Conservation (phyloP, 768 basidiomycete species). For the Postia placenta region DNA sequence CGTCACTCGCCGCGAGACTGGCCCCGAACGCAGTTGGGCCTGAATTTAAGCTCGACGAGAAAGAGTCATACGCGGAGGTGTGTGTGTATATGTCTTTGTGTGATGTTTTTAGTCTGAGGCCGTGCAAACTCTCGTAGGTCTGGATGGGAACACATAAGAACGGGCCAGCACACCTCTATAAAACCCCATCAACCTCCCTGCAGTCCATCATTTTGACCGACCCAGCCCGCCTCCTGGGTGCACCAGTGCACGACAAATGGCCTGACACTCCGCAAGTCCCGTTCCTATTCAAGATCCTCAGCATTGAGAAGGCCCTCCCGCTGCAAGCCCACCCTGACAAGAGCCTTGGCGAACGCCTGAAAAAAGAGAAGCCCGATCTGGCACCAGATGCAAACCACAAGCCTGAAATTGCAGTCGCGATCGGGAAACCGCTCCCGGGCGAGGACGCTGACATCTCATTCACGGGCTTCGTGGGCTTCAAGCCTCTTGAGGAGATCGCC, state of each 20-base stretch:
- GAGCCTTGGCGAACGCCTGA: conserved; percentile 35
- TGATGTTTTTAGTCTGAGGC: neutral
- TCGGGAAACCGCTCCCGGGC: conserved; percentile 31
- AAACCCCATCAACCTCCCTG: conserved; percentile 21
- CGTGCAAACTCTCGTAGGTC: conserved; percentile 27
- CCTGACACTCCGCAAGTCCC: conserved; percentile 33
- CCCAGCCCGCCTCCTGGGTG: conserved; percentile 26
- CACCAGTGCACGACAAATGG: conserved; percentile 28
- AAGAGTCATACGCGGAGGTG: conserved; percentile 52
- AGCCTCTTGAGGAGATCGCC: conserved; percentile 39
- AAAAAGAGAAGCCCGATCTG: conserved; percentile 35
- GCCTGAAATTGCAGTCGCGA: conserved; percentile 52
- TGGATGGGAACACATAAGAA: conserved; percentile 60
- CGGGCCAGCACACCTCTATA: conserved; percentile 35
- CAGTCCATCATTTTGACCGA: conserved; percentile 27
- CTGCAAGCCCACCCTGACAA: conserved; percentile 57
- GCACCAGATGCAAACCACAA: conserved; percentile 49
- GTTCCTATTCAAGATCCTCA: conserved; percentile 53
- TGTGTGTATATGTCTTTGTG: no score
- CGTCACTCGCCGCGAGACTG: conserved; percentile 43
- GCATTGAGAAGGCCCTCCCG: conserved; percentile 47
- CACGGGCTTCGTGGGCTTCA: conserved; percentile 49
- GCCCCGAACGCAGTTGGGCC: conserved; percentile 24
- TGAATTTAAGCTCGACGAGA: conserved; percentile 34
- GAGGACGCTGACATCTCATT: conserved; percentile 12